phyloP scores from a whole-genome alignment of 306 rosid species.

The Trifolium fragiferum region DNA sequence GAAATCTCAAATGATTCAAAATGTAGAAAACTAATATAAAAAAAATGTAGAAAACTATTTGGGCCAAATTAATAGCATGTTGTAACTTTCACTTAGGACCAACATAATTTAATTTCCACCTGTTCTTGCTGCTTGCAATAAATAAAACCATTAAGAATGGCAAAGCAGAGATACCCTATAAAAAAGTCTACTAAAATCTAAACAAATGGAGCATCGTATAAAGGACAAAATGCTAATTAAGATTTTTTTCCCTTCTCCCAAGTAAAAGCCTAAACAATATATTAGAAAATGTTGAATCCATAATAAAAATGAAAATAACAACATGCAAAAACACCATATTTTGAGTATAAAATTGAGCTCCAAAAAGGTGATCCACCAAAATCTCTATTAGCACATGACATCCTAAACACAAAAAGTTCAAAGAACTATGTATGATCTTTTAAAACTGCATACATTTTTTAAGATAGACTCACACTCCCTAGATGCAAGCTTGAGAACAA shows the following conservation, averaged over 20 bases:
- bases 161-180: constrained; percentile 27
- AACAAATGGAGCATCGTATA: too few species aligned
- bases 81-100: constrained; percentile 1
- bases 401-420: neutral
- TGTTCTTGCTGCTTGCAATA: constrained; percentile 35
- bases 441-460: constrained; percentile 10
- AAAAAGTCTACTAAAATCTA: neutral
- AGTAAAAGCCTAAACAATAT: neutral
- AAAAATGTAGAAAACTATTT: constrained; percentile 18
- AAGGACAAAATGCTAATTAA: constrained; percentile 21
- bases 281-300: neutral
- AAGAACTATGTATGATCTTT: constrained; percentile 3
- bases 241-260: neutral
- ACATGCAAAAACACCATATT: neutral
- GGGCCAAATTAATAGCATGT: constrained; percentile 21
- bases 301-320: neutral
- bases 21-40: neutral
- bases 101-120: constrained; percentile 20
- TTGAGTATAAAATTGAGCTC: neutral
- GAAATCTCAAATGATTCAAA: constrained; percentile 15
- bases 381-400: neutral
- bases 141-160: constrained; percentile 36
- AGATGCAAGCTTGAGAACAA: neutral
- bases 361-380: neutral
- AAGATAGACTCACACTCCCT: constrained; percentile 9